Base-by-base conservation (phyloP, 2,329 filamentous ascomycete species). In the Rutstroemia sp. region DNA sequence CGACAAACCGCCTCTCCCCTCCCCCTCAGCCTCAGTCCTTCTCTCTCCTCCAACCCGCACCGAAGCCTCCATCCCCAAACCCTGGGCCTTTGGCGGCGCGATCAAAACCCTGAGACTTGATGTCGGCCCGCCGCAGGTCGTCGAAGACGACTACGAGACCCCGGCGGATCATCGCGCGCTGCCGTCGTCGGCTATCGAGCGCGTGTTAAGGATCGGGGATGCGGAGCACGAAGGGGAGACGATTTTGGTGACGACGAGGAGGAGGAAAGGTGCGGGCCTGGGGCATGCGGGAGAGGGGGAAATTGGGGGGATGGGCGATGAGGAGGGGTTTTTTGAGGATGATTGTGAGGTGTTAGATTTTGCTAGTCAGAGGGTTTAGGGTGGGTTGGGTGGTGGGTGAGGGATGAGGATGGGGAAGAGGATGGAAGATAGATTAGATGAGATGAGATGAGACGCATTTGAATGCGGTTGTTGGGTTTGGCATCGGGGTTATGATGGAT, bases 321-420 rank as follows among this genome's bases (percentile, higher is more conserved):
- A 86, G 55, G 81, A 82, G 54, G 87, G 87, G 2, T 95, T 95
- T 71, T 95, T 95, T 66, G 91, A 96, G 72, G 90, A 96, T 69
- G 91, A 95, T 68, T 94, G 89, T 64, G 90, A 95, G 70, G 88
- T 96, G 57, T 79, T 95, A 61, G 90, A 95, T 73, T 95, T 94
- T 79, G 88, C 90, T 23, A 82, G 84, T 65, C 82, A 86, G 72
- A 75, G 82, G 69, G 82, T 85, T 60, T 37, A n/a, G 41, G 16
- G 19, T 8, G 12, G 23, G 23, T 25, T 25, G 30, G 5, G 21
- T 46, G 12, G 37, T 49, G 44, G n/a, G n/a, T n/a, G n/a, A n/a
- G 23, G 23, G 23, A 23, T 23, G 3, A 23, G 5, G 23, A 23
- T 23, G 23, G n/a, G n/a, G n/a, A n/a, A n/a, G n/a, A 39, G 21